Percentiles rank a stretch among this genome's conserved stretches.
Conservation (phyloP, 1,139 yeast genomes). For the Scheffersomyces illinoinensis region DNA sequence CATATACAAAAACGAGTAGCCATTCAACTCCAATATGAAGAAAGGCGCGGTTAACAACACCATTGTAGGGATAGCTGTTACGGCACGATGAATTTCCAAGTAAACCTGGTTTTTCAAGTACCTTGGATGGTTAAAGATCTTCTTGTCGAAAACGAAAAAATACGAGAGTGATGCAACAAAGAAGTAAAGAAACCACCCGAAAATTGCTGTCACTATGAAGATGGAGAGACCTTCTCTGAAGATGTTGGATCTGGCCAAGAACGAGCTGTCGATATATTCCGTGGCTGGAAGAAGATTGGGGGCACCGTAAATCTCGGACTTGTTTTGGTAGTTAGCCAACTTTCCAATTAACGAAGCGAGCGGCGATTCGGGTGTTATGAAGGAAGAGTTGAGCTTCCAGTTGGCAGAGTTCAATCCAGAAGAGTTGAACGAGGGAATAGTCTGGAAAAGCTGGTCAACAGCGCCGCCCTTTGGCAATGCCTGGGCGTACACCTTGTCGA, state of each 20-base stretch:
- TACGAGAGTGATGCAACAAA: conserved; percentile 77
- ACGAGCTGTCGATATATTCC: conserved; percentile 57
- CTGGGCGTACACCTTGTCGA: conserved; percentile 72
- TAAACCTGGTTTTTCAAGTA: conserved; percentile 90
- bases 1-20: conserved; percentile 78
- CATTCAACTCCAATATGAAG: conserved; percentile 80
- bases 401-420: conserved; percentile 2
- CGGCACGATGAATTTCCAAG: conserved; percentile 77
- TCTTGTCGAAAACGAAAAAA: conserved; percentile 76
- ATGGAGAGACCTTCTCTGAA: conserved; percentile 71
- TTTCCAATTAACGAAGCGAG: conserved; percentile 17
- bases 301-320: conserved; percentile 40
- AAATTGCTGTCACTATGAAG: conserved; percentile 70
- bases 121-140: conserved; percentile 92
- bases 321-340: conserved; percentile 28
- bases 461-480: conserved; percentile 36
- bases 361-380: conserved; percentile 13
- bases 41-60: conserved; percentile 85
- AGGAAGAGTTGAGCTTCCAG: conserved; percentile 2
- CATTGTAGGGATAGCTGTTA: conserved; percentile 85
- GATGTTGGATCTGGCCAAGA: conserved; percentile 69
- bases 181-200: conserved; percentile 83
- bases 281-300: conserved; percentile 46
- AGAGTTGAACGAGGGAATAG: conserved; percentile 6
- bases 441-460: conserved; percentile 17